Base-by-base conservation (phyloP, 768 basidiomycete species). In the Tylopilus vinaceipallidus region DNA sequence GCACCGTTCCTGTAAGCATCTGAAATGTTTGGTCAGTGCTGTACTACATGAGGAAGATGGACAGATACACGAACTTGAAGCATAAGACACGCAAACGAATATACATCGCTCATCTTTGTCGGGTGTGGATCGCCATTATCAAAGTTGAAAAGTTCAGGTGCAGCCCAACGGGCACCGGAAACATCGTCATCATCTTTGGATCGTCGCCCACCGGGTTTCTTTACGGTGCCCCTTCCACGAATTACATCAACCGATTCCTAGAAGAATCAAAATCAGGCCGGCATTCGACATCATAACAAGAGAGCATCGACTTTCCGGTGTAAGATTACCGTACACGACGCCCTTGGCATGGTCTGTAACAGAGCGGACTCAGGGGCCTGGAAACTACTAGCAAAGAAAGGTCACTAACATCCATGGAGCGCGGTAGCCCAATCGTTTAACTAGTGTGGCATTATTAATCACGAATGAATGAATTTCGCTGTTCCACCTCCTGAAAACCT, bases 21-120 rank as follows among this genome's bases (percentile, higher is more conserved):
- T 56, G n/a, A 3, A 30, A 10, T 4, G 27, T 6, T 3, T n/a
- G 6, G 17, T 53, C 22, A 8, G 11, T 17, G 35, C 12, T 3
- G 14, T 17, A 42, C n/a, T 9, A 17, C 9, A 27, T 2, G 2
- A 19, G 8, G 14, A 42, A 29, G 10, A 49, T 27, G 4, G n/a
- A 27, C 1, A 9, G 22, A 44, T 17, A 4, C 19, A 43, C 49
- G 17, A 35, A 56, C 55, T 49, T 56, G 55, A 12, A 56, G 55
- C 54, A 52, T 52, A 5, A 56, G 48, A 16, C 55, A 56, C 10
- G 29, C 54, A 11, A 56, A 56, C 6, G 55, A 56, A 22, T 56
- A 56, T 19, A 56, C 38, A 7, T 56, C 55, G 7, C 54, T 47
- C 55, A 56, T 56, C 24, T 23, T 44, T 17, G 55, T 56, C 12